Evolutionary conservation across 805 yeast genomes (phyloP).

Genomic region (Pichia deserticola): DNA sequence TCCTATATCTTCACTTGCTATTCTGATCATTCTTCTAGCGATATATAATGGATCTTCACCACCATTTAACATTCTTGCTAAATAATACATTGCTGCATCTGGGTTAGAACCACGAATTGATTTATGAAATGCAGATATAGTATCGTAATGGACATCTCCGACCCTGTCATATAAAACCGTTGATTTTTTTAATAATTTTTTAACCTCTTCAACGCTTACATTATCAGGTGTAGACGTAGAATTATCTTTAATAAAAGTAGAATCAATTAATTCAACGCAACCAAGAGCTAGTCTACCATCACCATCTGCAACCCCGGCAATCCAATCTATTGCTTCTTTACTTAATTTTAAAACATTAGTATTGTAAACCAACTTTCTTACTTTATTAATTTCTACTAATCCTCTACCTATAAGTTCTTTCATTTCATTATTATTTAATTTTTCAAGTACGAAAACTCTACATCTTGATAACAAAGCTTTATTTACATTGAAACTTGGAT

Average conservation of each 20-base stretch:
- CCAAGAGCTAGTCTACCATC: constrained; percentile 84
- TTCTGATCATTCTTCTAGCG: constrained; percentile 85
- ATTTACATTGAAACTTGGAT: constrained; percentile 76
- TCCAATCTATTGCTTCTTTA: constrained; percentile 53
- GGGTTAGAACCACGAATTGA: constrained; percentile 84
- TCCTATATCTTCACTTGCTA: constrained; percentile 95
- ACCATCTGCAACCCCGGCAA: constrained; percentile 74
- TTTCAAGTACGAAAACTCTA: constrained; percentile 63
- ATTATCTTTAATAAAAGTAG: constrained; percentile 31
- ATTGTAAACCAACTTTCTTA: constrained; percentile 45
- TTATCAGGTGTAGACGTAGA: constrained; percentile 21
- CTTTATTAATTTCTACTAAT: constrained; percentile 47
- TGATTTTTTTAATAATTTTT: constrained; percentile 39
- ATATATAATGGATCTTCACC: constrained; percentile 93
- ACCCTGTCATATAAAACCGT: constrained; percentile 69
- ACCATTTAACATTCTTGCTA: constrained; percentile 81
- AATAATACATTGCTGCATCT: constrained; percentile 82
- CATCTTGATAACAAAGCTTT: constrained; percentile 82
- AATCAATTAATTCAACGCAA: constrained; percentile 64
- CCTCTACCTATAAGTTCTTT: constrained; percentile 50
- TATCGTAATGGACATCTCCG: constrained; percentile 92
- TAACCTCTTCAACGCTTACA: constrained; percentile 32
- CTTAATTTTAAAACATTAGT: constrained; percentile 45
- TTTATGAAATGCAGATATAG: constrained; percentile 93
- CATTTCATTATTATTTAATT: constrained; percentile 44